Conservation (phyloP, 2,329 filamentous ascomycete species). For the Didymella pomorum region DNA sequence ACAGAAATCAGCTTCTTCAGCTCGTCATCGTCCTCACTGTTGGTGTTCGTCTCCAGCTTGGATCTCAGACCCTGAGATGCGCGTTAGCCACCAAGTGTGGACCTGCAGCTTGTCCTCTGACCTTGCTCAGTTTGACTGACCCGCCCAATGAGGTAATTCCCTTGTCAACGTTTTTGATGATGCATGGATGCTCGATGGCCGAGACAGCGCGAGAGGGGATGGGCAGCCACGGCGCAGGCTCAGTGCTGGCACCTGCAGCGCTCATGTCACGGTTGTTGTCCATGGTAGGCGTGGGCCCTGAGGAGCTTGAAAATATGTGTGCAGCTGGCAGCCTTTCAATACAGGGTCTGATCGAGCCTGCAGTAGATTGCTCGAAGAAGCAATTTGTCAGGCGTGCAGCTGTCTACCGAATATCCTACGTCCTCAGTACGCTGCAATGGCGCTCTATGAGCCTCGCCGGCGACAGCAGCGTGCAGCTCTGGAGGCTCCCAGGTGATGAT, state of each 20-base stretch:
- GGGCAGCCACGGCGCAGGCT: conserved; percentile 55
- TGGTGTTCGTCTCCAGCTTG: conserved; percentile 34
- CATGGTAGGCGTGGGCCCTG: conserved; percentile 18
- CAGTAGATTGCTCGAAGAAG: neutral
- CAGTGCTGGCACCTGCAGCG: conserved; percentile 9
- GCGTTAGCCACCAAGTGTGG: conserved; percentile 22
- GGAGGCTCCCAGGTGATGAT: conserved; percentile 4
- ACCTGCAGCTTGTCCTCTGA: conserved; percentile 38
- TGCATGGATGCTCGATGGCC: conserved; percentile 72
- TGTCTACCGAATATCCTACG: neutral
- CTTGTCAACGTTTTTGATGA: conserved; percentile 70
- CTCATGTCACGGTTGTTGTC: conserved; percentile 13
- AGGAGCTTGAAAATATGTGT: conserved; percentile 8
- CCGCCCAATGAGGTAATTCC: conserved; percentile 70
- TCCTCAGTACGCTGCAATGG: neutral
- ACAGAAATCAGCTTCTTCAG: conserved; percentile 66
- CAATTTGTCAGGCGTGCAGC: neutral
- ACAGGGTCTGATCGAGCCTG: conserved; percentile 11
- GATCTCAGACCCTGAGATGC: conserved; percentile 37
- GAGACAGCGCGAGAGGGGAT: conserved; percentile 64
- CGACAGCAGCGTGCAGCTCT: neutral
- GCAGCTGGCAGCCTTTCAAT: conserved; percentile 13
- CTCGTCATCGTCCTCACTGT: conserved; percentile 42
- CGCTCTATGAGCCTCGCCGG: neutral
- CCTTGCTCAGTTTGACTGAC: conserved; percentile 61